phyloP scores from a whole-genome alignment of 805 yeast genomes.

The Jamesozyma rosinii region DNA sequence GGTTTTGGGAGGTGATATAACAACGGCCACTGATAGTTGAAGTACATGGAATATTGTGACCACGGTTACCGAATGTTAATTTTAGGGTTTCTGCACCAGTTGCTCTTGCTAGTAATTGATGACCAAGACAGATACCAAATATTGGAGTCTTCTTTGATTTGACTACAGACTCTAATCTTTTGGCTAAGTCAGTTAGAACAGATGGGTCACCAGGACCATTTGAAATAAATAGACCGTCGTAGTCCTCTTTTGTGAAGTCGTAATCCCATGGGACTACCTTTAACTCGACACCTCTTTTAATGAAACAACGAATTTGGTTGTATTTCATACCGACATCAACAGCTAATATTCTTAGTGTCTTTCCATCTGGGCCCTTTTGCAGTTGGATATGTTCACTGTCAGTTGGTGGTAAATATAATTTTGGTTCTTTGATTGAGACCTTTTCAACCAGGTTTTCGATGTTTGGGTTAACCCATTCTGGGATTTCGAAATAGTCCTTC shows the following conservation, averaged over 20 bases:
- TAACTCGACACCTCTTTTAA: slow-evolving; percentile 90
- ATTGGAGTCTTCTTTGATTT: slow-evolving; percentile 71
- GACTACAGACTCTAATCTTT: slow-evolving; percentile 48
- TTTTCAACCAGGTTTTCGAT: slow-evolving; percentile 81
- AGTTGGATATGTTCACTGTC: slow-evolving; percentile 31
- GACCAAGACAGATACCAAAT: slow-evolving; percentile 97
- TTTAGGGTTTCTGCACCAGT: slow-evolving; percentile 88
- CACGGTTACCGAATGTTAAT: slow-evolving; percentile 97
- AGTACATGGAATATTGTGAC: slow-evolving; percentile 95
- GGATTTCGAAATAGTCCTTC: slow-evolving; percentile 55
- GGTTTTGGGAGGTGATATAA: slow-evolving; percentile 97
- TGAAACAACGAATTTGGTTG: slow-evolving; percentile 95
- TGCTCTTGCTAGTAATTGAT: slow-evolving; percentile 91
- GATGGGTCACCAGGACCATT: slow-evolving; percentile 99
- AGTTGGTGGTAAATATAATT: slow-evolving; percentile 61
- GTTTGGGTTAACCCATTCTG: slow-evolving; percentile 93
- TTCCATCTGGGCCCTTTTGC: slow-evolving; percentile 61
- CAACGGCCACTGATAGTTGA: slow-evolving; percentile 86
- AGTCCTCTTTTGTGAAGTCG: slow-evolving; percentile 69
- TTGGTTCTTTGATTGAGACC: slow-evolving; percentile 74
- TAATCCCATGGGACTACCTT: slow-evolving; percentile 94
- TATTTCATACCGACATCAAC: slow-evolving; percentile 97
- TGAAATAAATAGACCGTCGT: slow-evolving; percentile 91
- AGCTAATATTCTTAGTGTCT: slow-evolving; percentile 72
- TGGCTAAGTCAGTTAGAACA: slow-evolving; percentile 61